Conservation (phyloP, 208 protist genomes). For the Leishmania amazonensis region DNA sequence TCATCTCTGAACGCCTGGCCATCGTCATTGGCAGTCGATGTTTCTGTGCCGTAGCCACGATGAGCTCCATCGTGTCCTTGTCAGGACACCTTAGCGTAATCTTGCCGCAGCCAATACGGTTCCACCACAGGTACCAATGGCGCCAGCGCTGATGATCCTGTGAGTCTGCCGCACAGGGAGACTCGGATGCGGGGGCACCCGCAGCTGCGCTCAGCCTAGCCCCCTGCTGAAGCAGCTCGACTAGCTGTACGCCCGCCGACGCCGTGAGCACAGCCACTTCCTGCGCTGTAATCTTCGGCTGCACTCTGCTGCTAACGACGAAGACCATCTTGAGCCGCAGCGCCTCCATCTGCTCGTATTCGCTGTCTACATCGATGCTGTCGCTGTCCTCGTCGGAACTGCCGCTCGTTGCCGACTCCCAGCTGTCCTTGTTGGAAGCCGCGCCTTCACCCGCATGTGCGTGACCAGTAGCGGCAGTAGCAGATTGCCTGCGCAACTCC, state of each 20-base stretch:
- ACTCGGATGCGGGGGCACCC: neutral
- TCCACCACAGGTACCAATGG: constrained; percentile 74
- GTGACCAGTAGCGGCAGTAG: neutral
- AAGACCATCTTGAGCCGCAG: constrained; percentile 78
- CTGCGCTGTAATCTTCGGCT: constrained; percentile 45
- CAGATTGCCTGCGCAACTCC: constrained; percentile 9
- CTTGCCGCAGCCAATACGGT: constrained; percentile 64
- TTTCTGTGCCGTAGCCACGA: constrained; percentile 30
- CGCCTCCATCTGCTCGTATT: constrained; percentile 55
- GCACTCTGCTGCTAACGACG: constrained; percentile 48
- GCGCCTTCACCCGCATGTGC: neutral
- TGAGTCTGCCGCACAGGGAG: neutral
- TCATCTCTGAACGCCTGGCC: constrained; percentile 1
- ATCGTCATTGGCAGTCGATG: constrained; percentile 33
- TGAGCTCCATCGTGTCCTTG: constrained; percentile 19
- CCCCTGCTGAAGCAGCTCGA: constrained; percentile 27
- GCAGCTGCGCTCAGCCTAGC: neutral
- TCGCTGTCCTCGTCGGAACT: neutral
- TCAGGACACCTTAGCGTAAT: constrained; percentile 63
- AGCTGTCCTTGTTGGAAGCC: constrained; percentile 22
- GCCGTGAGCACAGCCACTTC: constrained; percentile 46
- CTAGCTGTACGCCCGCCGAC: constrained; percentile 45
- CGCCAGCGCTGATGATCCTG: constrained; percentile 39
- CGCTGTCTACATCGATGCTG: constrained; percentile 31
- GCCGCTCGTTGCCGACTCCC: constrained; percentile 1